Evolutionary conservation across 75 land plant species (phyloP), one percentile per base, ranked within the genome.

Genomic region (Ceratopteris richardii): DNA sequence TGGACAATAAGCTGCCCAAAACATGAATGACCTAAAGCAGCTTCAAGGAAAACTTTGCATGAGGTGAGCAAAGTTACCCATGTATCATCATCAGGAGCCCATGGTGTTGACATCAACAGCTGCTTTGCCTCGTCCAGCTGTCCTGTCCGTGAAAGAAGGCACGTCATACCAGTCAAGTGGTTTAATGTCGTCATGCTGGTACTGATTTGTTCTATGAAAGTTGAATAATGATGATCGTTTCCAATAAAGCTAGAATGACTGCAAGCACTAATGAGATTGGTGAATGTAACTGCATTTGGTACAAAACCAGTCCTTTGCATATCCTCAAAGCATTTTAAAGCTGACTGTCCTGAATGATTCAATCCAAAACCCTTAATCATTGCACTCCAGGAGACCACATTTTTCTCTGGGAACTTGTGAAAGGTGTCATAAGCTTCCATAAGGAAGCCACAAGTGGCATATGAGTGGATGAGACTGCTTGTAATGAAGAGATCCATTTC

Each of bases 391-490:
- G 57, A 54, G 4, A 26, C 31, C 5, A 30, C n/a, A 16, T 54
- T 30, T 50, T 24, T 33, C 17, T 5, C 4, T n/a, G 50, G 57
- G 16, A 54, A 10, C 27, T 17, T 26, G 17, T 22, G 12, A 16
- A 54, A 54, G 3, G 23, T 17, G 18, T 54, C 5, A 27, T 2
- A 2, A 28, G 57, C 57, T 10, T 26, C 27, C 16, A 17, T 3
- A 54, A 54, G 57, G 16, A 54, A 30, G 5, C 57, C 57, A 54
- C 57, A 54, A 16, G 18, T 54, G 57, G 23, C 23, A 23, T 54
- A 54, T 25, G 23, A 11, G 57, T 26, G 18, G 5, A 54, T 20
- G 5, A 54, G 31, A 23, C 31, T 16, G 23, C 23, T 54, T 7
- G 23, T 16, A 16, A 54, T 16, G 16, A 23, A 54, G 17, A 16